Percentiles rank a stretch among this genome's conserved stretches.
Evolutionary conservation across 306 rosid genomes (phyloP).

Genomic region (Vigna nakashimae): DNA sequence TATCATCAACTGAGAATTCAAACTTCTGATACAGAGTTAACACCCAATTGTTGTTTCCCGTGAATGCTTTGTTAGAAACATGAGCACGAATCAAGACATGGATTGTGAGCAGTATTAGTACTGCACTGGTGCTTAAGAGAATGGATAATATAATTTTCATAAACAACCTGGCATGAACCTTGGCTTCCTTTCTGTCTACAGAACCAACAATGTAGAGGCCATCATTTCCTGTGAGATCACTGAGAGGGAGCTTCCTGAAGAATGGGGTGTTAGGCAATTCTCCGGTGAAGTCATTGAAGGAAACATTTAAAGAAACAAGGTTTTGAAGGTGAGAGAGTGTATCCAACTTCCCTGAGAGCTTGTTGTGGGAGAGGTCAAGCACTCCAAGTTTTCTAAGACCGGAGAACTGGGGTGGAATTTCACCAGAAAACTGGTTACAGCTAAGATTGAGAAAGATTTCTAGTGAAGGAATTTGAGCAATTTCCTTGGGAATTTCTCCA

Average conservation of each 20-base stretch:
- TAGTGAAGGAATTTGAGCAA: conserved; percentile 70
- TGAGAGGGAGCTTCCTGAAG: conserved; percentile 74
- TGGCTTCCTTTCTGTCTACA: conserved; percentile 40
- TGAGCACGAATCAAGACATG: conserved; percentile 54
- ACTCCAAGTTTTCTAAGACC: conserved; percentile 69
- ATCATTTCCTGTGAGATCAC: conserved; percentile 64
- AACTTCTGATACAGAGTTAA: conserved; percentile 70
- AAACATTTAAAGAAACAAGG: conserved; percentile 80
- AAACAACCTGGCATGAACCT: conserved; percentile 43
- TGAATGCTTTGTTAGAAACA: conserved; percentile 44
- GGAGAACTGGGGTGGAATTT: conserved; percentile 71
- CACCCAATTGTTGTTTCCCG: conserved; percentile 57
- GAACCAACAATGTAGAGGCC: conserved; percentile 62
- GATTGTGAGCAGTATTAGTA: conserved; percentile 61
- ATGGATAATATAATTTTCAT: conserved; percentile 57
- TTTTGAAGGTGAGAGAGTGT: conserved; percentile 62
- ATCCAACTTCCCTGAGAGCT: conserved; percentile 67
- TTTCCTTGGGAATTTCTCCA: conserved; percentile 70
- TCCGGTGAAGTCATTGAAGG: conserved; percentile 81
- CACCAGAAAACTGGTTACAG: conserved; percentile 70
- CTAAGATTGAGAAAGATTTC: conserved; percentile 83
- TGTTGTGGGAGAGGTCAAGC: conserved; percentile 87
- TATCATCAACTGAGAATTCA: conserved; percentile 65
- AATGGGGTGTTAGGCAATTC: conserved; percentile 73
- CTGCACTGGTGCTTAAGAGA: conserved; percentile 59